These are phyloP conservation scores for Recurvomyces mirabilis DNA, from an alignment of 495 filamentous ascomycete species.

Conservation along the genomic window DNA sequence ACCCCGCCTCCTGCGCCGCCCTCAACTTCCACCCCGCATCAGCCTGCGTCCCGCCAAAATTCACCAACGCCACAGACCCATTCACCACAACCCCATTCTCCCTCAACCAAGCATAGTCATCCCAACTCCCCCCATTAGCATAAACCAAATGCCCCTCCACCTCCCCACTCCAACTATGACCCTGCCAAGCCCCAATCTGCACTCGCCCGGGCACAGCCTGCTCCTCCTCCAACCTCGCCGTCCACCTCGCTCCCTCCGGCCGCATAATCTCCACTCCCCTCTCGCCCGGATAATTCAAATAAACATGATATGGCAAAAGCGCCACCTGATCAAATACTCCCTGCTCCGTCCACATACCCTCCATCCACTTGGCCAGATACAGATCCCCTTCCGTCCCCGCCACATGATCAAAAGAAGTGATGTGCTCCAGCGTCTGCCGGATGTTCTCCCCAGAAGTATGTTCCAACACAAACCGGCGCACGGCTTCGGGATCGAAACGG, in stretches of 20 bases:
- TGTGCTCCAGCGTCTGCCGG: slow-evolving; percentile 53
- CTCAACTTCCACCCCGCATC: slow-evolving; percentile 76
- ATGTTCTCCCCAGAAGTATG: slow-evolving; percentile 58
- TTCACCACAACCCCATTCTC: slow-evolving; percentile 60
- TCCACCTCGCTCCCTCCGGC: slow-evolving; percentile 58
- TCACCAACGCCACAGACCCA: slow-evolving; percentile 74
- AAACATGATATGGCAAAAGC: slow-evolving; percentile 67
- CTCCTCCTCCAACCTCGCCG: slow-evolving; percentile 75
- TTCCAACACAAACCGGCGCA: slow-evolving; percentile 56
- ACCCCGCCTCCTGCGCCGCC: slow-evolving; percentile 74
- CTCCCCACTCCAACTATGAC: slow-evolving; percentile 75
- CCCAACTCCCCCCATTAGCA: slow-evolving; percentile 77
- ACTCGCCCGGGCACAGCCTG: slow-evolving; percentile 39
- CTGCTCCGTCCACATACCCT: slow-evolving; percentile 51
- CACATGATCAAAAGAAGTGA: slow-evolving; percentile 72
- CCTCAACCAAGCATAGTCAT: slow-evolving; percentile 65
- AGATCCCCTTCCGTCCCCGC: slow-evolving; percentile 86
- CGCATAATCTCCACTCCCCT: slow-evolving; percentile 73
- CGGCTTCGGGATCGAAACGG: slow-evolving; percentile 55
- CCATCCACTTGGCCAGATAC: slow-evolving; percentile 67
- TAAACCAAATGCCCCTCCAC: slow-evolving; percentile 90
- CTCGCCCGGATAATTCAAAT: slow-evolving; percentile 84
- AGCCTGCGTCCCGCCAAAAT: slow-evolving; percentile 62
- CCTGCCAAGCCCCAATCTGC: slow-evolving; percentile 72
- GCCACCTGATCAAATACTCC: slow-evolving; percentile 61